Evolutionary conservation across 2,329 filamentous ascomycete species (phyloP).

Genomic region (Aspergillus carbonarius): DNA sequence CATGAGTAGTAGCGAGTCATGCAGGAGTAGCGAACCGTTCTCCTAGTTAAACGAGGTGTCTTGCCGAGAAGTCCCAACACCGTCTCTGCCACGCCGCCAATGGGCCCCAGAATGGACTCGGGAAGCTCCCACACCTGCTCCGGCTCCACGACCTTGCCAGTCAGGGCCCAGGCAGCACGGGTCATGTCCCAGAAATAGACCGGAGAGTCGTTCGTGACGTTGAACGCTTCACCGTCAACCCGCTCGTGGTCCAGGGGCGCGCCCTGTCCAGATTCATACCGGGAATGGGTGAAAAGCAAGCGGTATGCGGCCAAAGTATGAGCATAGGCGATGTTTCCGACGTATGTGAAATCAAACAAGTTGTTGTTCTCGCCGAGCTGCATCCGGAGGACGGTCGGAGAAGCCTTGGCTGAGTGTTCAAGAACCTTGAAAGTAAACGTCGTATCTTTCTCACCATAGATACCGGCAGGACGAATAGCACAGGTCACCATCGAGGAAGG

Average conservation of each 20-base stretch:
- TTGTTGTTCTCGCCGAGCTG: constrained; percentile 76
- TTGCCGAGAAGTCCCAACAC: constrained; percentile 46
- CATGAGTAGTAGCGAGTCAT: constrained; percentile 51
- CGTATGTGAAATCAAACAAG: constrained; percentile 70
- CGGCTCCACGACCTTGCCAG: constrained; percentile 45
- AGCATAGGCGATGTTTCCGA: constrained; percentile 69
- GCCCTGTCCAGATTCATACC: constrained; percentile 49
- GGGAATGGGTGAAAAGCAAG: constrained; percentile 60
- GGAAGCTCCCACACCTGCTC: constrained; percentile 43
- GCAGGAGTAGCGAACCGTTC: constrained; percentile 48
- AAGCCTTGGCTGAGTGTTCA: constrained; percentile 62
- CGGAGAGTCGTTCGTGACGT: constrained; percentile 86
- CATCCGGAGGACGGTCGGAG: constrained; percentile 64
- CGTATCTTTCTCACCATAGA: constrained; percentile 86
- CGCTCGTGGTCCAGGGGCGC: constrained; percentile 69
- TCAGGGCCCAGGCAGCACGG: constrained; percentile 68
- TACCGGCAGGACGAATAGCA: constrained; percentile 79
- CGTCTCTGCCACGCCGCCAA: constrained; percentile 45
- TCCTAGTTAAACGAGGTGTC: constrained; percentile 46
- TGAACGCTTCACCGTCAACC: constrained; percentile 82
- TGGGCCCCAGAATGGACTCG: constrained; percentile 38
- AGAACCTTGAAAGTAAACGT: constrained; percentile 73
- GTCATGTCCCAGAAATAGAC: constrained; percentile 91
- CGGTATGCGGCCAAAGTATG: constrained; percentile 78
- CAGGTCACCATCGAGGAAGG: constrained; percentile 68